Percentiles rank a stretch among this genome's conserved stretches.
These are phyloP conservation scores for Phytophthora sojae DNA, from an alignment of 352 stramenopile species.

Conservation along the genomic window DNA sequence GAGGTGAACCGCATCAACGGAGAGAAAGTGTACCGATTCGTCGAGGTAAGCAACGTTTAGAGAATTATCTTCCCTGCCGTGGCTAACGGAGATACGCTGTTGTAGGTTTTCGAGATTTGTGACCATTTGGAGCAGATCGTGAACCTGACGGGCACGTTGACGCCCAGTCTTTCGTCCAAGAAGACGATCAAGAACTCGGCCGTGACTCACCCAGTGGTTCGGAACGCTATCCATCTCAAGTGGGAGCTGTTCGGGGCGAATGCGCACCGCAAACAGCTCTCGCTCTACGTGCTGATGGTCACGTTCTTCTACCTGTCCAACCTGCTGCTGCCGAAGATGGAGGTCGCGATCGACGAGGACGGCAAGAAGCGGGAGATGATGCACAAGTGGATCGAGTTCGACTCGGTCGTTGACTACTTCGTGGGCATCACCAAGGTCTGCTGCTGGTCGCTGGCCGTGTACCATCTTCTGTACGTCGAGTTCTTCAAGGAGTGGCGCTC, in stretches of 20 bases:
- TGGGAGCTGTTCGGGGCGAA: conserved; percentile 58
- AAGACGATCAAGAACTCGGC: conserved; percentile 46
- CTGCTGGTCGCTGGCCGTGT: conserved; percentile 53
- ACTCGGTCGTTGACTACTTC: conserved; percentile 48
- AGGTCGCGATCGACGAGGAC: conserved; percentile 39
- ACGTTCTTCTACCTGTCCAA: conserved; percentile 66
- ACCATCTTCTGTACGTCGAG: conserved; percentile 68
- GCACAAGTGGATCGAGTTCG: conserved; percentile 54
- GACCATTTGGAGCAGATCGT: conserved; percentile 53
- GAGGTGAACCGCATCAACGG: conserved; percentile 62
- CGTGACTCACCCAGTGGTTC: conserved; percentile 57
- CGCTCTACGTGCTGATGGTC: conserved; percentile 57
- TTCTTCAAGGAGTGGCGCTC: conserved; percentile 64
- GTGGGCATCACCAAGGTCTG: conserved; percentile 50
- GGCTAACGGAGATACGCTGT: not conserved
- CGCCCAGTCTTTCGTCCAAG: conserved; percentile 37
- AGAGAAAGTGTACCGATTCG: conserved; percentile 53
- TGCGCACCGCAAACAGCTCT: conserved; percentile 51
- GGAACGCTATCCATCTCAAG: conserved; percentile 61
- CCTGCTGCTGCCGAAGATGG: conserved; percentile 51
- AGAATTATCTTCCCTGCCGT: conserved; percentile 3
- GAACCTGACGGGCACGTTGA: conserved; percentile 36
- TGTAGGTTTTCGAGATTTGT: conserved; percentile 46
- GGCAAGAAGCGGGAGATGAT: conserved; percentile 36
- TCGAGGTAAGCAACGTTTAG: conserved; percentile 34